phyloP scores from a whole-genome alignment of 2,329 filamentous ascomycete genomes.

The Dothideomycetidae sp. region DNA sequence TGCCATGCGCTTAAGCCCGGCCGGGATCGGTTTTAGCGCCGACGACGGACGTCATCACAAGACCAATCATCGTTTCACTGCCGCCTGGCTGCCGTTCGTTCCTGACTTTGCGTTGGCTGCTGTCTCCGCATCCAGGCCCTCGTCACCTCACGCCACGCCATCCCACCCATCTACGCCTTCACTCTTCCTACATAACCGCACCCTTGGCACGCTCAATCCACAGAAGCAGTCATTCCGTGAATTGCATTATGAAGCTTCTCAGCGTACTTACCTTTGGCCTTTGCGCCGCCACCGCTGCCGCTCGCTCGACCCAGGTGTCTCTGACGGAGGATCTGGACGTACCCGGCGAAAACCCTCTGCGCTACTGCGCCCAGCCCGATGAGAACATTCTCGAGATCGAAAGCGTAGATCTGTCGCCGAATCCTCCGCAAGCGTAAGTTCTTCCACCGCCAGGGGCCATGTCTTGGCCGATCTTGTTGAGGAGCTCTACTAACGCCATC shows the following conservation, averaged over 20 bases:
- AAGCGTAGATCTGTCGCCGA: slow-evolving; percentile 66
- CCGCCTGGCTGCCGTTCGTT: too few species aligned
- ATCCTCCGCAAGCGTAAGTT: slow-evolving; percentile 68
- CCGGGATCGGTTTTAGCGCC: neutral
- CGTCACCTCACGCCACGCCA: neutral
- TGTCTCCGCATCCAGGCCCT: neutral
- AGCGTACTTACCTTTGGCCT: slow-evolving; percentile 17
- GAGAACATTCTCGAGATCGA: slow-evolving; percentile 63
- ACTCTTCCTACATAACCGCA: neutral
- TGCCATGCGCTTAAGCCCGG: neutral
- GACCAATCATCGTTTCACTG: neutral
- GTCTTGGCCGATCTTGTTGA: too few species aligned
- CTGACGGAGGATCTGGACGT: slow-evolving; percentile 43
- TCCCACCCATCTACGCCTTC: neutral
- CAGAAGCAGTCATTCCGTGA: too few species aligned
- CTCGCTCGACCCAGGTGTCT: slow-evolving; percentile 15
- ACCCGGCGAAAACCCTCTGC: slow-evolving; percentile 71
- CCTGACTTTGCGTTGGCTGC: too few species aligned
- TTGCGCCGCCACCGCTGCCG: slow-evolving; percentile 18
- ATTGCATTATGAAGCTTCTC: slow-evolving; percentile 22
- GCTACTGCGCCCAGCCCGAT: slow-evolving; percentile 58
- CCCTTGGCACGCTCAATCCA: neutral
- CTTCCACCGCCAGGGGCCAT: too few species aligned
- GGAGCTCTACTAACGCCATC: slow-evolving; percentile 9
- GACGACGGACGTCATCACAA: neutral